Conservation (phyloP, 208 protist genomes). For the Trypanosoma mega region DNA sequence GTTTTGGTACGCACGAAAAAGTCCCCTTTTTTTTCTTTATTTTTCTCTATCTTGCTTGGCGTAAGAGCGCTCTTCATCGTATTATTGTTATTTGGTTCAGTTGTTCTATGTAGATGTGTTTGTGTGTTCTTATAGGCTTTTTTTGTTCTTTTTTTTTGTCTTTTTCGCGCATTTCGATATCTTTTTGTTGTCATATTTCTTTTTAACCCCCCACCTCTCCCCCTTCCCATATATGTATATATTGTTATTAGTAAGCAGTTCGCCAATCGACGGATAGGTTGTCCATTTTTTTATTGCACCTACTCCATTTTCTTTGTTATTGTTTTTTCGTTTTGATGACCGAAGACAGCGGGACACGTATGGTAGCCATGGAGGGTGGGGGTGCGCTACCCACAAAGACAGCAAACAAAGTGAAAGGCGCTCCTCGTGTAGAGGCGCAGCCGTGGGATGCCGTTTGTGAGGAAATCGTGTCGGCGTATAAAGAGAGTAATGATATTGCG, state of each 20-base stretch:
- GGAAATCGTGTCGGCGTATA: slow-evolving; percentile 34
- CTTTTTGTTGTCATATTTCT: slow-evolving; percentile 5
- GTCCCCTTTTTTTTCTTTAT: not conserved
- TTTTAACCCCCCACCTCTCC: not conserved
- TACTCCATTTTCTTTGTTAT: not conserved
- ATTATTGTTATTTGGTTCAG: not conserved
- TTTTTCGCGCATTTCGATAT: not conserved
- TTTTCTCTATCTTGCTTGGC: not conserved
- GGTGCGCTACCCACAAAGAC: too few species aligned
- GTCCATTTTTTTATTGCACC: slow-evolving; percentile 1
- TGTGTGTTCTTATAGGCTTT: not conserved
- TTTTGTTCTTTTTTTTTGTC: slow-evolving; percentile 8
- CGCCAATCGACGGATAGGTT: not conserved
- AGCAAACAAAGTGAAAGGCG: too few species aligned
- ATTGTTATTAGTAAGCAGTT: too few species aligned
- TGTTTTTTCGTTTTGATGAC: not conserved
- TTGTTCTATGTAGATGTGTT: not conserved
- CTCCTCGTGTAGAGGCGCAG: not conserved
- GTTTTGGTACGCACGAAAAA: not conserved
- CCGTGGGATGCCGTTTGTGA: slow-evolving; percentile 23
- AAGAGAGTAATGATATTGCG: slow-evolving; percentile 44
- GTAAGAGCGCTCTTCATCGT: not conserved
- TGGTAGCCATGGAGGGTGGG: not conserved
- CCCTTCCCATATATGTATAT: not conserved
- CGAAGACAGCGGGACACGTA: not conserved